Conservation (phyloP, 495 filamentous ascomycete species). For the Penicillium canescens region DNA sequence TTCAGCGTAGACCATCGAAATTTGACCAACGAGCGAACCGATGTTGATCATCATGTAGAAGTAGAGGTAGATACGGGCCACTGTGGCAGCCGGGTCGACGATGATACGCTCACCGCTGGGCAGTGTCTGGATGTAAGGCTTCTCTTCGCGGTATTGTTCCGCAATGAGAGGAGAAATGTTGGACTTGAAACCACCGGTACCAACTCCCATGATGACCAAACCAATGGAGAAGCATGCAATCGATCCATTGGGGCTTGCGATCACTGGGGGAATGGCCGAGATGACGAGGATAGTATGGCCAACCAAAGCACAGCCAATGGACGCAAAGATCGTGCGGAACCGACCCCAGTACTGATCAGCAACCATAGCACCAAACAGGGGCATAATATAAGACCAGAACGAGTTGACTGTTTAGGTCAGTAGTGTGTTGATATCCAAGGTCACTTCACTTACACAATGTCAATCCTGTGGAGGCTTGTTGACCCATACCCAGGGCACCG, state of each 20-base stretch:
- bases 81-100: constrained; percentile 65
- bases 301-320: constrained; percentile 56
- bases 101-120: constrained; percentile 64
- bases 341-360: constrained; percentile 60
- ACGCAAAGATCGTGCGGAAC: constrained; percentile 58
- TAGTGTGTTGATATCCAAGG: not conserved
- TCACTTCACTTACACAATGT: constrained; percentile 41
- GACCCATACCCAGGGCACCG: constrained; percentile 68
- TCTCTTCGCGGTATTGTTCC: constrained; percentile 51
- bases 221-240: constrained; percentile 63
- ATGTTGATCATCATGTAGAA: constrained; percentile 59
- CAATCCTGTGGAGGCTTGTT: constrained; percentile 63
- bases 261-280: constrained; percentile 54
- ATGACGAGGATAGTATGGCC: constrained; percentile 65
- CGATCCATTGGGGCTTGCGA: constrained; percentile 25
- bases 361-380: constrained; percentile 66
- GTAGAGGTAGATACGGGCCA: constrained; percentile 41
- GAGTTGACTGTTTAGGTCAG: constrained; percentile 57
- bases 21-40: constrained; percentile 38
- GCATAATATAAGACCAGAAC: constrained; percentile 76
- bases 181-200: constrained; percentile 62
- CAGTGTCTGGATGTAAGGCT: constrained; percentile 44
- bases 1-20: constrained; percentile 37
- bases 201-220: constrained; percentile 55
- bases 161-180: constrained; percentile 61